Percentiles rank a stretch among this genome's conserved stretches.
Conservation (phyloP, 83 land plant species). For the Picea mariana region DNA sequence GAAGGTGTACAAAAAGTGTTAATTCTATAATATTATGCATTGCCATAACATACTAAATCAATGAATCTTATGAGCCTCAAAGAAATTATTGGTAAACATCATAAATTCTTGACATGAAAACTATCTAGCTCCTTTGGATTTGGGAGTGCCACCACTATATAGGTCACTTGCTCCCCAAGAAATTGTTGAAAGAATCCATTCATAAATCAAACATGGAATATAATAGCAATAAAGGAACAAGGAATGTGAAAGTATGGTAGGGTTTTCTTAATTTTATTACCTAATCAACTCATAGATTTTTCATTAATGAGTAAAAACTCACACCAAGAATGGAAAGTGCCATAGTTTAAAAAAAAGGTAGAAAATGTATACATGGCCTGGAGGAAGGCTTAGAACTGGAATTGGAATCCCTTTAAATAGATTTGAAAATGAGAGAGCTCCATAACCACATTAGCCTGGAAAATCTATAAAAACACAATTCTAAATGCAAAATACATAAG, state of each 20-base stretch:
- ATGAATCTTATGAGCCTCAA: slow-evolving; percentile 40
- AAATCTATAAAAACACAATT: too few relatives aligned
- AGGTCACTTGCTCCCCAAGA: slow-evolving; percentile 60
- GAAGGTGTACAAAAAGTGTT: neutral
- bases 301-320: too few relatives aligned
- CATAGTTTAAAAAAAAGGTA: too few relatives aligned
- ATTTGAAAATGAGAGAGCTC: too few relatives aligned
- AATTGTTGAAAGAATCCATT: slow-evolving; percentile 21
- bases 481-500: too few relatives aligned
- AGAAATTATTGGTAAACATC: slow-evolving; percentile 59
- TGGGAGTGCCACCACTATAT: slow-evolving; percentile 64
- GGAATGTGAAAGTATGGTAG: slow-evolving; percentile 33
- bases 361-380: too few relatives aligned
- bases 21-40: slow-evolving; percentile 19
- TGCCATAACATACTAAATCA: slow-evolving; percentile 47
- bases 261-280: slow-evolving; percentile 38
- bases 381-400: too few relatives aligned
- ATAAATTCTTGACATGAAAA: slow-evolving; percentile 69
- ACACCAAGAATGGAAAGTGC: too few relatives aligned
- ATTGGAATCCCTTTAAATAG: too few relatives aligned
- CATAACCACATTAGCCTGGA: too few relatives aligned
- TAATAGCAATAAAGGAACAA: neutral
- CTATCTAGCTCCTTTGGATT: slow-evolving; percentile 74
- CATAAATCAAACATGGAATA: neutral
- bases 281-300: slow-evolving; percentile 32